Evolutionary conservation across 306 rosid species (phyloP), one percentile per base, ranked within the genome.

Genomic region (Abrus pulchellus): DNA sequence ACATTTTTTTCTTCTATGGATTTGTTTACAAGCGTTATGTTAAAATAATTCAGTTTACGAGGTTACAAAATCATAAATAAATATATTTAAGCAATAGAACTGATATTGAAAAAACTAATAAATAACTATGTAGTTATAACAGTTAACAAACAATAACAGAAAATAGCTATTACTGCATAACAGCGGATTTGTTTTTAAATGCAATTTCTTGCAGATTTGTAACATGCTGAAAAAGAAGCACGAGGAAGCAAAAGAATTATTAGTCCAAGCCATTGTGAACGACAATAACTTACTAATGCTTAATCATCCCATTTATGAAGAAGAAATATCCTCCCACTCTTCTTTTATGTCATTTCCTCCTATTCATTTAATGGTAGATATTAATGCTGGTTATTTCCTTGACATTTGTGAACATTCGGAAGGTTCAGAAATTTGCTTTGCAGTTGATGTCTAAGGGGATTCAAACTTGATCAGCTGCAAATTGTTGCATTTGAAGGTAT

Each of bases 141-240:
- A 20, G 20, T 20, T 20, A 20, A 20, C 20, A 20, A 20, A 20
- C 20, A 20, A 20, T 20, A 20, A 20, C 20, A 20, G 20, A 20
- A 20, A 20, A 20, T 20, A 20, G 20, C 20, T 20, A 20, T 20
- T 20, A 20, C 20, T 20, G 20, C 20, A 20, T 20, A 20, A 20
- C 20, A 20, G 49, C 61, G 76, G 74, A 6, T 29, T 77, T 76
- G 12, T 63, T 80, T 41, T 49, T 32, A 20, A 77, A 74, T 62
- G 73, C 49, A 50, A 62, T 63, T 77, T 63, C 61, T 8, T 38
- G 88, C 96, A 93, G 98, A 93, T 95, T 66, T 91, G 93, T 87
- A 89, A 86, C 85, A 86, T 88, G 91, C 91, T 95, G 85, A 93
- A 77, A 85, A 95, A 93, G 90, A 95, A 90, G 86, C 96, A 88